These are phyloP conservation scores for Zymoseptoria brevis DNA, from an alignment of 2,329 filamentous ascomycete genomes.

Conservation along the genomic window DNA sequence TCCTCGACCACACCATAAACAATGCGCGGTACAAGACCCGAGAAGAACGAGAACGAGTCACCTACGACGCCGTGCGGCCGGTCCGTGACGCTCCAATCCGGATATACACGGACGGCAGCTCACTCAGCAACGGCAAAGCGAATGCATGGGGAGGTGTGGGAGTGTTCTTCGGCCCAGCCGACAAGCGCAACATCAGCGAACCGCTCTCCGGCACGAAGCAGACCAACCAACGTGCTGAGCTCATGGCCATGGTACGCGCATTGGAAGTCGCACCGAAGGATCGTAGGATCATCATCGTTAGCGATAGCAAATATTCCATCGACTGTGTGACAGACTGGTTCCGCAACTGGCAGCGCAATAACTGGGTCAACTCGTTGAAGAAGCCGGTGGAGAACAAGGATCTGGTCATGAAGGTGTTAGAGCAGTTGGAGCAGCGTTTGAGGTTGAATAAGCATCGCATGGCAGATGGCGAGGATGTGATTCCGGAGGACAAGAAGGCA, in stretches of 20 bases:
- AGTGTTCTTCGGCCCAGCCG: slow-evolving; percentile 55
- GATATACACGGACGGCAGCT: slow-evolving; percentile 58
- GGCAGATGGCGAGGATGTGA: slow-evolving; percentile 7
- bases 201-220: slow-evolving; percentile 64
- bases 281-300: slow-evolving; percentile 66
- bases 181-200: slow-evolving; percentile 59
- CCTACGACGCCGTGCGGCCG: slow-evolving; percentile 37
- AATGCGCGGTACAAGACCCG: slow-evolving; percentile 49
- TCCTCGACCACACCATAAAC: slow-evolving; percentile 47
- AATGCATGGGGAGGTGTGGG: slow-evolving; percentile 54
- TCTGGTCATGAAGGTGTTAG: slow-evolving; percentile 64
- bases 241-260: slow-evolving; percentile 78
- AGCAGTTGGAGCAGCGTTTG: slow-evolving; percentile 55
- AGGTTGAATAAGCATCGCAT: slow-evolving; percentile 24
- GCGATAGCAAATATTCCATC: slow-evolving; percentile 87
- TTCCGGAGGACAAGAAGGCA: slow-evolving; percentile 14
- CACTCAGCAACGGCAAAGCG: slow-evolving; percentile 49
- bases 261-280: slow-evolving; percentile 64
- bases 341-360: slow-evolving; percentile 63
- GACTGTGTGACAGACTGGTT: slow-evolving; percentile 84
- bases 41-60: slow-evolving; percentile 41
- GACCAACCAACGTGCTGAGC: slow-evolving; percentile 93
- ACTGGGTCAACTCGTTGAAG: slow-evolving; percentile 66
- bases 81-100: slow-evolving; percentile 40
- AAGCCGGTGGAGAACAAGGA: slow-evolving; percentile 81